Evolutionary conservation across 352 stramenopile species (phyloP).

Genomic region (Saprolegnia diclina): DNA sequence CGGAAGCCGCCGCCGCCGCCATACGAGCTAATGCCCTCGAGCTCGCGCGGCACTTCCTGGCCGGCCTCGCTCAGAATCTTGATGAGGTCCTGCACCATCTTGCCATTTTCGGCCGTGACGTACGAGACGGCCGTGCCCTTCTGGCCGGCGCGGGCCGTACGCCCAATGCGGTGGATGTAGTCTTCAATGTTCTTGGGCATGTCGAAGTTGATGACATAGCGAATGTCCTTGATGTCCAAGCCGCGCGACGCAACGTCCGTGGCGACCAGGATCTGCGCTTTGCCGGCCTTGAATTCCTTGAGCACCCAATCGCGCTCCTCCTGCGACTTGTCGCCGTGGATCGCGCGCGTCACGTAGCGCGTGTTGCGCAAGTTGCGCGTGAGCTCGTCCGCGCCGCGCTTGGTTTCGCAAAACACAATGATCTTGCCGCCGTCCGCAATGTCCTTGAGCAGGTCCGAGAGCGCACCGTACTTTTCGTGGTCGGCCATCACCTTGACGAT

Average conservation of each 20-base stretch:
- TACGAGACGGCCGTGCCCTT: conserved; percentile 94
- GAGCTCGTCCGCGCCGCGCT: conserved; percentile 96
- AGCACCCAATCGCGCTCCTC: conserved; percentile 96
- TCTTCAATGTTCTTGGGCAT: conserved; percentile 98
- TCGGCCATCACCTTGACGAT: conserved; percentile 95
- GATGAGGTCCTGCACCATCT: conserved; percentile 73
- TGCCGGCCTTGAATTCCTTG: conserved; percentile 95
- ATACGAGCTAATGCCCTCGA: conserved; percentile 61
- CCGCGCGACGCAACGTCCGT: conserved; percentile 99
- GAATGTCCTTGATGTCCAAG: conserved; percentile 99
- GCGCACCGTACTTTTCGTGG: conserved; percentile 92
- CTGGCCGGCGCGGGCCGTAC: conserved; percentile 96
- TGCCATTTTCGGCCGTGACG: conserved; percentile 88
- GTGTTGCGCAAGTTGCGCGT: conserved; percentile 89
- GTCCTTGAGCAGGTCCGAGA: conserved; percentile 75
- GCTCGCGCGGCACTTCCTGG: conserved; percentile 83
- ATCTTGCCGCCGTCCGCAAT: conserved; percentile 90
- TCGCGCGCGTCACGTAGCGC: conserved; percentile 94
- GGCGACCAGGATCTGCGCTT: conserved; percentile 94
- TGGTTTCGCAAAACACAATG: conserved; percentile 99
- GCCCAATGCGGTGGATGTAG: conserved; percentile 98
- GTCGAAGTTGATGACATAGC: conserved; percentile 99
- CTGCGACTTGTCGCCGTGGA: conserved; percentile 99
- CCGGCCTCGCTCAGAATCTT: conserved; percentile 86
- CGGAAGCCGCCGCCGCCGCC: conserved; percentile 45